A percentile compares a stretch with the other conserved stretches of the same genome.
Evolutionary conservation across 805 yeast species (phyloP).

Genomic region (Ascoidea rubescens): DNA sequence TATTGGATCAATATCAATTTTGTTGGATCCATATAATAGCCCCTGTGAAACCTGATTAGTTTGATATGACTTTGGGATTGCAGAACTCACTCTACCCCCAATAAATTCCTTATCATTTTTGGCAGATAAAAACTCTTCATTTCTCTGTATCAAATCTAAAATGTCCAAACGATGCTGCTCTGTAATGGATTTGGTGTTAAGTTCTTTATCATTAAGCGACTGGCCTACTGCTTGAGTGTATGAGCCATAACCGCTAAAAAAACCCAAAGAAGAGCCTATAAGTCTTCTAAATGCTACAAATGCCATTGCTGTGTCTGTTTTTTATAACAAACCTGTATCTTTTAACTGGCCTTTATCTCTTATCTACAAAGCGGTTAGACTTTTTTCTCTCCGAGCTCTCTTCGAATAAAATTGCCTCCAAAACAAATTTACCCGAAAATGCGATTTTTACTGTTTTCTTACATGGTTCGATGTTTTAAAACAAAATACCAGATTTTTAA

Average conservation of each 20-base stretch:
- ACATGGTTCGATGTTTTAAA: too few relatives aligned
- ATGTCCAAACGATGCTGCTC: conserved; percentile 16
- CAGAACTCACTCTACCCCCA: conserved; percentile 22
- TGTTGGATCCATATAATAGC: conserved; percentile 49
- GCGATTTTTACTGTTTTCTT: too few relatives aligned
- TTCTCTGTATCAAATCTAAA: conserved; percentile 16
- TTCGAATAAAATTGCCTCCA: too few relatives aligned
- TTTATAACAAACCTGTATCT: too few relatives aligned
- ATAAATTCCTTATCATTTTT: conserved; percentile 15
- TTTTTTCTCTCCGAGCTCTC: too few relatives aligned
- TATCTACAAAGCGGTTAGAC: too few relatives aligned
- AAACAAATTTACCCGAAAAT: too few relatives aligned
- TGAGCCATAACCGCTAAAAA: not conserved
- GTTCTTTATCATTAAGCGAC: conserved; percentile 13
- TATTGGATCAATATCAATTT: conserved; percentile 66
- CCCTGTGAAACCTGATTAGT: conserved; percentile 60
- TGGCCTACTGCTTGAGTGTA: conserved; percentile 1
- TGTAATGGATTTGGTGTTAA: conserved; percentile 8
- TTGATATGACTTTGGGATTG: conserved; percentile 46
- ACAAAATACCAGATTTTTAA: too few relatives aligned
- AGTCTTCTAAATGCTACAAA: not conserved
- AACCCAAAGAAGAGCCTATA: not conserved
- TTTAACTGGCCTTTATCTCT: too few relatives aligned
- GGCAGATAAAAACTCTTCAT: conserved; percentile 16
- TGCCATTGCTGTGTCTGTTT: not conserved